Base-by-base conservation (phyloP, 495 filamentous ascomycete species). In the Trypethelium eluteriae region DNA sequence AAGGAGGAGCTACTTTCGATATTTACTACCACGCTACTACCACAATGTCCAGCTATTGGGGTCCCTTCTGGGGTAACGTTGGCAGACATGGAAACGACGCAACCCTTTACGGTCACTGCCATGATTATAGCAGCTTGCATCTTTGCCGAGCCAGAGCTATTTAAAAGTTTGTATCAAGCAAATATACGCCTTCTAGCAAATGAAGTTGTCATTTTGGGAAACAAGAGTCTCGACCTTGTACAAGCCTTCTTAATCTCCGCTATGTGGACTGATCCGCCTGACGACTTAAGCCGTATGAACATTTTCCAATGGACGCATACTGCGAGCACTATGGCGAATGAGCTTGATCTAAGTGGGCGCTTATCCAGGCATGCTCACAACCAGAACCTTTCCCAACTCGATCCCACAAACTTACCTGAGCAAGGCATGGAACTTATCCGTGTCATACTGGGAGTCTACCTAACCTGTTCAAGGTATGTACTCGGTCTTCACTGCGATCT, bases 71-170 rank as follows among this genome's bases (percentile, higher is more conserved):
- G 41, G 1, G 41, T 46, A 46, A 46, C 41, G 7, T 46, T 46
- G 41, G 14, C 41, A 46, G 41, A 46, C 7, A 46, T 46, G 14
- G 41, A 46, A 46, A 46, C 7, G 41, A 46, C 41, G 41, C 41
- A 16, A 16, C 41, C 41, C 7, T 46, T 16, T 46, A 46, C 41
- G 41, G 41, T 16, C 41, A 16, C 41, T 46, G 41, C 41, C 9
- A 46, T 46, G 41, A 46, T 46, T 46, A 46, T 46, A 46, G 41
- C 41, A 46, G 41, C 41, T 46, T 46, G 41, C 41, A 46, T 46
- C 41, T 46, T 46, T 46, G 41, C 41, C 41, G 41, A 46, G 41
- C 41, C 41, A 16, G 41, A 46, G 41, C 14, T 16, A 46, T 46
- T 46, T 16, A 46, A 46, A 46, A 46, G 0, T 46, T 46, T 46